These are phyloP conservation scores for Cicer yamashitae DNA, from an alignment of 306 rosid species.

Conservation along the genomic window DNA sequence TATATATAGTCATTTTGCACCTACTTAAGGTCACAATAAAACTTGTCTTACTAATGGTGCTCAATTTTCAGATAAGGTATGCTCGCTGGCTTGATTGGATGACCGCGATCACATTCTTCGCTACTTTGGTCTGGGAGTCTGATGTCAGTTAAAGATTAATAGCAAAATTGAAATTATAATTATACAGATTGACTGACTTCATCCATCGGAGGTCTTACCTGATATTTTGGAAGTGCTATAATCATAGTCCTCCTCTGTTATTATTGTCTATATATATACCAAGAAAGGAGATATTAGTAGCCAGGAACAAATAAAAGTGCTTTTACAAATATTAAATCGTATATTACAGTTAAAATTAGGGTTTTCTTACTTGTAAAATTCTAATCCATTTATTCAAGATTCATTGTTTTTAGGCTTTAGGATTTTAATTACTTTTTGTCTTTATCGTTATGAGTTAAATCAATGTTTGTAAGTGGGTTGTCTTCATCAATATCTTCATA, in stretches of 20 bases:
- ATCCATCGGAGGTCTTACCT: slow-evolving; percentile 36
- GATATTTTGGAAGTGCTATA: slow-evolving; percentile 23
- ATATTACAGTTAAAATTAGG: too few relatives aligned
- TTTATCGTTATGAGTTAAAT: too few relatives aligned
- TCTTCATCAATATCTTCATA: too few relatives aligned
- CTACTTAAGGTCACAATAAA: slow-evolving; percentile 18
- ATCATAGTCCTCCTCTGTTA: slow-evolving; percentile 22
- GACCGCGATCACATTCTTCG: neutral
- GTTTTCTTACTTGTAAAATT: too few relatives aligned
- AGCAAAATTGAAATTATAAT: slow-evolving; percentile 19
- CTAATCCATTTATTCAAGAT: too few relatives aligned
- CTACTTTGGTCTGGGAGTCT: slow-evolving; percentile 1
- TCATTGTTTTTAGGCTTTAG: too few relatives aligned
- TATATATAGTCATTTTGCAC: neutral
- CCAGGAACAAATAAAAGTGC: too few relatives aligned
- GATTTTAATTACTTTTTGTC: too few relatives aligned
- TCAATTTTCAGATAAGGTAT: slow-evolving; percentile 78
- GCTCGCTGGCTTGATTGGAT: slow-evolving; percentile 71
- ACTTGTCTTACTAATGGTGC: slow-evolving; percentile 39
- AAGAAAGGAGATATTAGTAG: too few relatives aligned
- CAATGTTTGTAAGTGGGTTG: too few relatives aligned
- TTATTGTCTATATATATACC: slow-evolving; percentile 16
- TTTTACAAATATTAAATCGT: too few relatives aligned
- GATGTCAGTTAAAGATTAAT: slow-evolving; percentile 38
- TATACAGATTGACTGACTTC: slow-evolving; percentile 22